Percentiles rank a stretch among this genome's conserved stretches.
Conservation (phyloP, 306 rosid genomes). For the Quercus engelmannii region DNA sequence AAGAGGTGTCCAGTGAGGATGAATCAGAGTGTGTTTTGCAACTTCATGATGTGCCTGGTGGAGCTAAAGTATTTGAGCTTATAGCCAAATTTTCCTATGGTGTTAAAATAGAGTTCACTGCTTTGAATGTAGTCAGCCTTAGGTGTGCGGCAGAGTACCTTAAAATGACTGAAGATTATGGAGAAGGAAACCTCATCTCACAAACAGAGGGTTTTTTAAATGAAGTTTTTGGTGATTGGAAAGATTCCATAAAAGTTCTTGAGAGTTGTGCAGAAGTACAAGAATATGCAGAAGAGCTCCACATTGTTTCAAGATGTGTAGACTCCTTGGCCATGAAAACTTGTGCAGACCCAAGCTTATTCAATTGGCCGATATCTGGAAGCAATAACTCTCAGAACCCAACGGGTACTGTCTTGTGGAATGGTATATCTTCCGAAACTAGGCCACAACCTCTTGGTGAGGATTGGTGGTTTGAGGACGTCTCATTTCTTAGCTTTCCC, state of each 20-base stretch:
- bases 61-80: constrained; percentile 68
- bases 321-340: constrained; percentile 78
- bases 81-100: constrained; percentile 68
- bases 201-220: constrained; percentile 52
- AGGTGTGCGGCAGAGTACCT: constrained; percentile 85
- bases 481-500: constrained; percentile 56
- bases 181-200: constrained; percentile 62
- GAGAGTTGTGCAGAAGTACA: constrained; percentile 69
- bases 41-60: constrained; percentile 80
- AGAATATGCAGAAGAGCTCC: constrained; percentile 62
- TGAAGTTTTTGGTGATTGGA: constrained; percentile 64
- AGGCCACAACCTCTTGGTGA: constrained; percentile 36
- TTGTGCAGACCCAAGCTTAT: constrained; percentile 55
- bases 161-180: constrained; percentile 66
- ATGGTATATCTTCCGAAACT: constrained; percentile 40
- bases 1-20: constrained; percentile 44
- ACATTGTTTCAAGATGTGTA: constrained; percentile 70
- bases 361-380: constrained; percentile 45
- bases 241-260: constrained; percentile 61
- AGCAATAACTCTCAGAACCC: constrained; percentile 28
- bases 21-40: constrained; percentile 43
- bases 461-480: constrained; percentile 84
- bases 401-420: constrained; percentile 37
- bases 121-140: constrained; percentile 62
- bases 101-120: constrained; percentile 56